Conservation (phyloP, 2,329 filamentous ascomycete genomes). For the Macrophomina tecta region DNA sequence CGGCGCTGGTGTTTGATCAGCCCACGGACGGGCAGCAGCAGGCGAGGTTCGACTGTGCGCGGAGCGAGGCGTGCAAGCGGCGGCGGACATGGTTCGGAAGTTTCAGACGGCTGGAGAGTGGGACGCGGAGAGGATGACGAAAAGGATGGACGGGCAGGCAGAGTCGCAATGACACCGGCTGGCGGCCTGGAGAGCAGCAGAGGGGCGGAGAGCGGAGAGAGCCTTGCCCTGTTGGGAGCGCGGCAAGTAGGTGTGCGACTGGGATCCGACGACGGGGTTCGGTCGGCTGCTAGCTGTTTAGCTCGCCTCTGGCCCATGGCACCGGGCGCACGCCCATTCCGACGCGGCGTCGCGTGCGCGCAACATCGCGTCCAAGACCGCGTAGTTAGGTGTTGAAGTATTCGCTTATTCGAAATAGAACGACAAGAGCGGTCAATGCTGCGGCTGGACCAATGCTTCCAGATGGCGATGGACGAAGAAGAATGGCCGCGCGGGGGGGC, state of each 20-base stretch:
- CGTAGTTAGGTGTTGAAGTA: no score
- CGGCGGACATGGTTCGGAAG: conserved; percentile 16
- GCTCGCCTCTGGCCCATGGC: conserved; percentile 13
- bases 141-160: conserved; percentile 21
- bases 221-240: neutral
- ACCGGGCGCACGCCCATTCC: conserved; percentile 16
- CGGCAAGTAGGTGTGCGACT: neutral
- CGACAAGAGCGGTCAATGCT: no score
- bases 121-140: conserved; percentile 23
- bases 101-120: conserved; percentile 4
- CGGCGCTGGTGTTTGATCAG: conserved; percentile 26
- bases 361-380: no score
- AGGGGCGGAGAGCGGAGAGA: neutral
- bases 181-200: conserved; percentile 2
- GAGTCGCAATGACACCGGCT: conserved; percentile 3
- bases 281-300: conserved; percentile 13
- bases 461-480: no score
- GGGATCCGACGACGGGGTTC: conserved; percentile 20
- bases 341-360: conserved; percentile 11
- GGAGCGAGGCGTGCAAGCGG: conserved; percentile 18
- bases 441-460: no score
- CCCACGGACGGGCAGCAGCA: conserved; percentile 5
- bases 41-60: conserved; percentile 13
- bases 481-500: no score
- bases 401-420: no score